Conservation (phyloP, 768 basidiomycete genomes). For the Boletus insuetus region DNA sequence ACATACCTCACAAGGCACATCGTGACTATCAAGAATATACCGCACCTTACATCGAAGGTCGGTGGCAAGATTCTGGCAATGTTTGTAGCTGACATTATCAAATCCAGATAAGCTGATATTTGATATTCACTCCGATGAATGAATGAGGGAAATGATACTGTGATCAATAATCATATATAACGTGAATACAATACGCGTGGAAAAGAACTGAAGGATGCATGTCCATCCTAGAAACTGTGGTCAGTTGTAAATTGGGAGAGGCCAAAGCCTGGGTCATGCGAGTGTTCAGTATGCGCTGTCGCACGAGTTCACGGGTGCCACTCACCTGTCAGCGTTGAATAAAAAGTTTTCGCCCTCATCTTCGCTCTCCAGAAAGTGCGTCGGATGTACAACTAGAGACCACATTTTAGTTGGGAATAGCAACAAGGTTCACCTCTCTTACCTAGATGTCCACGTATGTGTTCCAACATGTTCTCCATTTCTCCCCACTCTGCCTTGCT, state of each 20-base stretch:
- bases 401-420: neutral
- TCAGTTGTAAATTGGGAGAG: constrained; percentile 72
- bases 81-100: neutral
- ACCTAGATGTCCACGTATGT: constrained; percentile 88
- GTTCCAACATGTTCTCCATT: constrained; percentile 80
- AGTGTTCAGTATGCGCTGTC: constrained; percentile 5
- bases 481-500: constrained; percentile 81
- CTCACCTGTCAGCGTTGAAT: constrained; percentile 82
- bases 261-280: constrained; percentile 46
- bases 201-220: neutral
- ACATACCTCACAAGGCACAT: constrained; percentile 16
- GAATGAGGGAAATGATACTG: neutral
- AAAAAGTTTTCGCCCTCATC: constrained; percentile 90
- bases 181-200: constrained; percentile 2
- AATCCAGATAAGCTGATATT: constrained; percentile 21
- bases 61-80: neutral
- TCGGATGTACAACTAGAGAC: constrained; percentile 74
- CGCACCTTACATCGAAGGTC: constrained; percentile 20
- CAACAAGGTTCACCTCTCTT: constrained; percentile 19
- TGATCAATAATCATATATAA: neutral
- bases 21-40: constrained; percentile 1
- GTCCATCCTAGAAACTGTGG: neutral
- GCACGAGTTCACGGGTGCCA: neutral
- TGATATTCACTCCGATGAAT: constrained; percentile 19
- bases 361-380: constrained; percentile 89